These are phyloP conservation scores for Pichia sp. DNA, from an alignment of 1,139 yeast species.

Conservation along the genomic window DNA sequence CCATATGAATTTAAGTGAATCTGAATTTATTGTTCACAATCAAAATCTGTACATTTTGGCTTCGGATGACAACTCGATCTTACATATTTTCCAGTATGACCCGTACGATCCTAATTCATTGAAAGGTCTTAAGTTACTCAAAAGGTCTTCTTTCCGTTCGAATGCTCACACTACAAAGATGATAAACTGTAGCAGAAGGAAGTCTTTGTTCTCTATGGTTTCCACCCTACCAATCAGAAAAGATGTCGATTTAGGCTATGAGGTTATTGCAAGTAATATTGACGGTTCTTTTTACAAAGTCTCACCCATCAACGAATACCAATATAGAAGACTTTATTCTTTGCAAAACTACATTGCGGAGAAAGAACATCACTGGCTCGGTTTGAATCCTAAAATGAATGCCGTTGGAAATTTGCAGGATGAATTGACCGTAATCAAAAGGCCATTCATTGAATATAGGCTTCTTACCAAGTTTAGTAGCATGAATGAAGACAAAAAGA, in stretches of 20 bases:
- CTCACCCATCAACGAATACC: constrained; percentile 69
- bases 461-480: constrained; percentile 49
- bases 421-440: constrained; percentile 28
- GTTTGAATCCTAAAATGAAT: constrained; percentile 76
- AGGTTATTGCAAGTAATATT: constrained; percentile 61
- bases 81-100: constrained; percentile 80
- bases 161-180: constrained; percentile 61
- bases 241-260: constrained; percentile 38
- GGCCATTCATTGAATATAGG: constrained; percentile 52
- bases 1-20: constrained; percentile 52
- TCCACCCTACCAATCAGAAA: constrained; percentile 23
- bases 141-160: constrained; percentile 65
- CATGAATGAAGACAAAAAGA: constrained; percentile 55
- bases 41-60: constrained; percentile 63
- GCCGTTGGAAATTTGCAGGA: constrained; percentile 46
- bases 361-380: constrained; percentile 66
- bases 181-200: constrained; percentile 28
- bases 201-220: constrained; percentile 27
- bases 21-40: constrained; percentile 68
- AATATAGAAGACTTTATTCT: constrained; percentile 79
- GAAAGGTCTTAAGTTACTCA: constrained; percentile 72
- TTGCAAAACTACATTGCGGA: constrained; percentile 85
- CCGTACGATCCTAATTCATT: constrained; percentile 86
- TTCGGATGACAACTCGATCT: constrained; percentile 64
- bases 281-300: constrained; percentile 79